Evolutionary conservation across 2,329 filamentous ascomycete species (phyloP), one percentile per base, ranked within the genome.

Genomic region (Colletotrichum eleusines): DNA sequence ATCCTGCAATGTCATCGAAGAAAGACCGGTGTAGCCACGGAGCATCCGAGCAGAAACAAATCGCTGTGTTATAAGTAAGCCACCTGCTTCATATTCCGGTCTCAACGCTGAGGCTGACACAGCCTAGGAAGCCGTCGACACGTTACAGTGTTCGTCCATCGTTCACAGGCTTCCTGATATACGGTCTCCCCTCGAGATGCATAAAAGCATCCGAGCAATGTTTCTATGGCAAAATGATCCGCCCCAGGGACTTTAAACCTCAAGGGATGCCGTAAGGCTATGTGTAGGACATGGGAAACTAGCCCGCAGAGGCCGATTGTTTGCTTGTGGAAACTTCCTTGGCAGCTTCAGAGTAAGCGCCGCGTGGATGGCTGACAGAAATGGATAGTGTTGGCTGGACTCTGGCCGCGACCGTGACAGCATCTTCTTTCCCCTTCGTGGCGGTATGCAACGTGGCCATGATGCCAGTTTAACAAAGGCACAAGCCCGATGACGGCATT

Each of bases 211-310:
- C 28, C 9, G 11, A 7, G 20, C 28, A 35, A 35, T 54, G 31
- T 14, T 28, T n/a, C 18, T 33, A 28, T 54, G 20, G 51, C 18
- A 54, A 16, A 33, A 5, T 9, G 9, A 18, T n/a, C 50, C 50
- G 50, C 26, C 3, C 7, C 31, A 33, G 54, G 40, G 62, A 60
- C 57, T n/a, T 60, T 46, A 55, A 61, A 20, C 51, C 26, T 38
- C 33, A 26, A 35, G 54, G 62, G 28, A 54, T 48, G 54, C 26
- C 23, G 60, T 66, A 66, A 48, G 66, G 62, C 66, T 66, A 54
- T 63, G 26, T 54, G 66, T 69, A 23, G 44, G 53, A 54, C 61
- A 51, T 42, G 28, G 48, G 50, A 35, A 55, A 55, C 59, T 55
- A 44, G 40, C 14, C 54, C 46, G 48, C 59, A 48, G 33, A 40